Evolutionary conservation across 306 rosid genomes (phyloP).

Genomic region (Mucuna pruriens): DNA sequence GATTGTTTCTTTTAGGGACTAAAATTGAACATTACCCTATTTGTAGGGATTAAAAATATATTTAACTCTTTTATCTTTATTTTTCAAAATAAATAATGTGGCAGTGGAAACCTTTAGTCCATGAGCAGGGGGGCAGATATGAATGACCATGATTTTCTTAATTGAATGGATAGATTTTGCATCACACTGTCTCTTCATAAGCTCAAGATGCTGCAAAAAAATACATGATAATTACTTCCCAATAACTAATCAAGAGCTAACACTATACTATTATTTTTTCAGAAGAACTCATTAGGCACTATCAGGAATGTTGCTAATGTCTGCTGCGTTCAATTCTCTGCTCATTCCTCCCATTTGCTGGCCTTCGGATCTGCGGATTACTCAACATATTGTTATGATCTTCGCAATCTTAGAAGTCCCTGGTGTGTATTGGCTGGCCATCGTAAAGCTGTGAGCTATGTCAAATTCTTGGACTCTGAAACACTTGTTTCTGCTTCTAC

Average conservation of each 20-base stretch:
- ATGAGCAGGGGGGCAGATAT: slow-evolving; percentile 9
- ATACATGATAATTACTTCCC: slow-evolving; percentile 1
- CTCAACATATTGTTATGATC: slow-evolving; percentile 89
- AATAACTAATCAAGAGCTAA: slow-evolving; percentile 37
- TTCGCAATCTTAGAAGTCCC: slow-evolving; percentile 81
- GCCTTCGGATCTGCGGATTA: slow-evolving; percentile 88
- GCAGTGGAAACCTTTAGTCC: background rate
- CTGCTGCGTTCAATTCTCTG: slow-evolving; percentile 95
- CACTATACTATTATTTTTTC: slow-evolving; percentile 35
- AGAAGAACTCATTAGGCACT: slow-evolving; percentile 79
- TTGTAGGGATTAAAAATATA: background rate
- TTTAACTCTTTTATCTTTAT: background rate
- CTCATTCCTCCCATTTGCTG: slow-evolving; percentile 80
- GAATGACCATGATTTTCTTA: slow-evolving; percentile 3
- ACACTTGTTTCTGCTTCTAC: slow-evolving; percentile 96
- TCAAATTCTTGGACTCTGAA: slow-evolving; percentile 89
- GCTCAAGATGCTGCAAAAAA: slow-evolving; percentile 29
- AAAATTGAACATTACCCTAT: background rate
- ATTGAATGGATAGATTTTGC: slow-evolving; percentile 24
- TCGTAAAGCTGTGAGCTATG: slow-evolving; percentile 87
- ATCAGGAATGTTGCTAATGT: slow-evolving; percentile 83
- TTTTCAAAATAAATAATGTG: slow-evolving; percentile 7
- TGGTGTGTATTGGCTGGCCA: slow-evolving; percentile 92
- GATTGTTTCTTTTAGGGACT: background rate
- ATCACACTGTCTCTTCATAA: slow-evolving; percentile 16